These are phyloP conservation scores for Purshia tridentata DNA, from an alignment of 306 rosid species.

Conservation along the genomic window DNA sequence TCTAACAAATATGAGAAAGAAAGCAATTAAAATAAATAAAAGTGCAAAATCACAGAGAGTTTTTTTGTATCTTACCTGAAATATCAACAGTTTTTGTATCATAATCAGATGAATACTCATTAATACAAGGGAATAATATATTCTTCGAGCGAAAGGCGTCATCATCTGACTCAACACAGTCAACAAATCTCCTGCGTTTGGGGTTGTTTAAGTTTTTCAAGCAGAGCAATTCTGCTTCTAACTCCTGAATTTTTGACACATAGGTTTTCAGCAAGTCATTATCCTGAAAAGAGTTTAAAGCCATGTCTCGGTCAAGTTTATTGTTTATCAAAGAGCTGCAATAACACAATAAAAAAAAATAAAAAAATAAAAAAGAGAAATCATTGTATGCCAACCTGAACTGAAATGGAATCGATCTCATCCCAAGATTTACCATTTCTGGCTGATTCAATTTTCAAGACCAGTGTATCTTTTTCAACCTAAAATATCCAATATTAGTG, in stretches of 20 bases:
- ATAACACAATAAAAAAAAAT: background rate
- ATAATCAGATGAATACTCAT: slow-evolving; percentile 63
- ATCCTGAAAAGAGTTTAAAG: slow-evolving; percentile 48
- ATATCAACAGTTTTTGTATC: slow-evolving; percentile 58
- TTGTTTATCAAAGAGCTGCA: background rate
- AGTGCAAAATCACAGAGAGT: background rate
- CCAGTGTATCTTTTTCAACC: slow-evolving; percentile 86
- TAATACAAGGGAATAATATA: slow-evolving; percentile 48
- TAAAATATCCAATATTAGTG: slow-evolving; percentile 30
- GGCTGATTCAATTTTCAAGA: slow-evolving; percentile 67
- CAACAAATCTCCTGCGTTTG: slow-evolving; percentile 43
- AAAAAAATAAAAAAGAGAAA: background rate
- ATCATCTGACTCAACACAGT: slow-evolving; percentile 62
- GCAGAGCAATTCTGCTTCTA: slow-evolving; percentile 63
- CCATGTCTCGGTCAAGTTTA: slow-evolving; percentile 11
- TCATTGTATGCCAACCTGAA: slow-evolving; percentile 50
- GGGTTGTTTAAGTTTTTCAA: slow-evolving; percentile 40
- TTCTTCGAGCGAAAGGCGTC: slow-evolving; percentile 52
- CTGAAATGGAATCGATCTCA: slow-evolving; percentile 68
- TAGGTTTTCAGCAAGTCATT: slow-evolving; percentile 67
- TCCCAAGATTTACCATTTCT: slow-evolving; percentile 93
- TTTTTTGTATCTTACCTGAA: slow-evolving; percentile 48
- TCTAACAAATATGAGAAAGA: background rate
- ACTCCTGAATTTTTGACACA: slow-evolving; percentile 73
- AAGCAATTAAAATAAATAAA: background rate